These are phyloP conservation scores for Brassica cretica DNA, from an alignment of 345 rosid genomes.

Conservation along the genomic window DNA sequence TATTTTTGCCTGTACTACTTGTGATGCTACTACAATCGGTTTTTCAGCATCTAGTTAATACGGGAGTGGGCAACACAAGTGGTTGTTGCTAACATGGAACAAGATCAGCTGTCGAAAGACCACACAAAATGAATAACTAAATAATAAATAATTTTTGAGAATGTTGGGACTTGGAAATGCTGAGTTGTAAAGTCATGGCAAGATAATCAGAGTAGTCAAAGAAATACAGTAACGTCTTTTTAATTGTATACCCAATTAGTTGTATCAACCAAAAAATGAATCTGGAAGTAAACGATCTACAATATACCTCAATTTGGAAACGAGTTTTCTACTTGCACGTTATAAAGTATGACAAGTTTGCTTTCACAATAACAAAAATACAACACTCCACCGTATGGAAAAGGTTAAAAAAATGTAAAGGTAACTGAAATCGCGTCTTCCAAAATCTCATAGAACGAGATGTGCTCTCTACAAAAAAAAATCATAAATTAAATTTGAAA, in stretches of 20 bases:
- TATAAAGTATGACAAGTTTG: conserved; percentile 13
- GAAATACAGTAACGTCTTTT: conserved; percentile 13
- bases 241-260: conserved; percentile 18
- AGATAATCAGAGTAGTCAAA: conserved; percentile 33
- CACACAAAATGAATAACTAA: conserved; percentile 17
- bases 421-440: conserved; percentile 18
- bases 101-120: conserved; percentile 31
- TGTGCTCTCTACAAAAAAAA: conserved; percentile 8
- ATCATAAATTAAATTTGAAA: conserved; percentile 16
- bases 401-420: neutral
- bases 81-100: conserved; percentile 35
- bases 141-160: conserved; percentile 9
- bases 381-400: neutral
- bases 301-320: conserved; percentile 7
- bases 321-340: conserved; percentile 17
- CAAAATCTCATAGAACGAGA: conserved; percentile 26
- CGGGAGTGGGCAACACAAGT: conserved; percentile 34
- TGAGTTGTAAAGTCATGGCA: conserved; percentile 42
- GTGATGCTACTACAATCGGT: neutral
- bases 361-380: conserved; percentile 2
- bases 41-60: conserved; percentile 19
- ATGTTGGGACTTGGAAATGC: conserved; percentile 40
- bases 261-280: conserved; percentile 23
- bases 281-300: conserved; percentile 16
- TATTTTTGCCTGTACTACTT: neutral